Percentiles rank a stretch among this genome's conserved stretches.
phyloP scores from a whole-genome alignment of 208 protist species.

The Trypanosoma mega region DNA sequence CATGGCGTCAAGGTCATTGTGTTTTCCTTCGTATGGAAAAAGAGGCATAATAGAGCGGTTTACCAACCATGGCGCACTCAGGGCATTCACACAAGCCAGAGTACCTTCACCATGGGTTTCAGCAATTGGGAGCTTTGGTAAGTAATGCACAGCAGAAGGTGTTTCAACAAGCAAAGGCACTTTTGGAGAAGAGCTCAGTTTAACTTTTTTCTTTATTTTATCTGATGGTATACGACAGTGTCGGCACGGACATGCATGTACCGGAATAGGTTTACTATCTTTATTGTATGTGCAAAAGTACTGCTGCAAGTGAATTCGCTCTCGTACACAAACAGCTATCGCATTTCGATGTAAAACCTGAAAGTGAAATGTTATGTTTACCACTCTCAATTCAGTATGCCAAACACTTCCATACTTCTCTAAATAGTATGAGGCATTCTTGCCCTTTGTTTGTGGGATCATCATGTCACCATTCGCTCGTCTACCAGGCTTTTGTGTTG shows the following conservation, averaged over 20 bases:
- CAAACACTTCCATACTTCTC: conserved; percentile 22
- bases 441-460: conserved; percentile 19
- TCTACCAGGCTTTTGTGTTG: conserved; percentile 27
- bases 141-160: neutral
- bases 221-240: conserved; percentile 23
- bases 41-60: conserved; percentile 3
- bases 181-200: neutral
- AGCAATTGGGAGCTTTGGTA: too few species aligned
- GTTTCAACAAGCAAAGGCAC: conserved; percentile 3
- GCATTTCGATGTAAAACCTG: conserved; percentile 27
- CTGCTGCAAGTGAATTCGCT: conserved; percentile 30
- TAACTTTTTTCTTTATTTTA: neutral
- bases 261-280: conserved; percentile 8
- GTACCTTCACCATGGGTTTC: too few species aligned
- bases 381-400: conserved; percentile 4
- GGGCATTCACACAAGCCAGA: conserved; percentile 17
- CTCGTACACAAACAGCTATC: conserved; percentile 32
- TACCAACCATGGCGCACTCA: conserved; percentile 29
- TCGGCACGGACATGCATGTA: conserved; percentile 31
- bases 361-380: conserved; percentile 20
- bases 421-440: conserved; percentile 26
- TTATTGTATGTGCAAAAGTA: conserved; percentile 17
- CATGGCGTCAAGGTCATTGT: conserved; percentile 26
- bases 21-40: conserved; percentile 32
- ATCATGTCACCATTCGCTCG: conserved; percentile 25